phyloP scores from a whole-genome alignment of 2,329 filamentous ascomycete genomes.

The Sporothrix euskadiensis region DNA sequence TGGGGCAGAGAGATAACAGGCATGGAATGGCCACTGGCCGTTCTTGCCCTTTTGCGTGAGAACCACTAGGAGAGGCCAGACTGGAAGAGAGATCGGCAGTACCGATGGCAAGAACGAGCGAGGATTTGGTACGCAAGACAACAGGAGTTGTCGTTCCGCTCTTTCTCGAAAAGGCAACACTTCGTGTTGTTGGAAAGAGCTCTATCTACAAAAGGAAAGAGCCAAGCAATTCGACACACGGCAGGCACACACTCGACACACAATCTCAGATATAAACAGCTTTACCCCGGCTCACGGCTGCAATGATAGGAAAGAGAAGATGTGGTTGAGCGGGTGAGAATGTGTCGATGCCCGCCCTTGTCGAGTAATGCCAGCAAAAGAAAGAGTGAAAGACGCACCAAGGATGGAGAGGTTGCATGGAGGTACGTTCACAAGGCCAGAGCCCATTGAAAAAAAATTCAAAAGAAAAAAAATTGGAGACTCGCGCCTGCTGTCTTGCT shows the following conservation, averaged over 20 bases:
- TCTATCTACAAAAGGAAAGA: not conserved
- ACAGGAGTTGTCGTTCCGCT: not conserved
- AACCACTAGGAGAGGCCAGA: not conserved
- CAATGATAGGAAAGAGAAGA: not conserved
- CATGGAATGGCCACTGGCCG: not conserved
- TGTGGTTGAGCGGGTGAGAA: conserved; percentile 2
- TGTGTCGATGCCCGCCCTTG: conserved; percentile 14
- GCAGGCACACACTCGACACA: not conserved
- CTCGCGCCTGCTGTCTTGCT: conserved; percentile 20
- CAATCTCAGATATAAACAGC: not conserved
- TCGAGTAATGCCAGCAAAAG: not conserved
- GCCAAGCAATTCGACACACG: not conserved
- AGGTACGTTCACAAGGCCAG: not conserved
- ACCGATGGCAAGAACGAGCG: conserved; percentile 14
- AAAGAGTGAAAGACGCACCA: not conserved
- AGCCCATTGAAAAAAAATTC: not conserved
- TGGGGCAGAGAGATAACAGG: conserved; percentile 19
- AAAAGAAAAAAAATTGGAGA: not conserved
- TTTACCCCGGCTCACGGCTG: not conserved
- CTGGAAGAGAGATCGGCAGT: conserved; percentile 16
- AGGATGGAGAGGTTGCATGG: conserved; percentile 4
- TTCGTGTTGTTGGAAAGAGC: not conserved
- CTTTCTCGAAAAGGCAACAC: not conserved
- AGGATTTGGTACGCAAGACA: not conserved
- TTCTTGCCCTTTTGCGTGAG: not conserved